Conservation (phyloP, 148 eudicot genomes). For the Chenopodium quinoa region DNA sequence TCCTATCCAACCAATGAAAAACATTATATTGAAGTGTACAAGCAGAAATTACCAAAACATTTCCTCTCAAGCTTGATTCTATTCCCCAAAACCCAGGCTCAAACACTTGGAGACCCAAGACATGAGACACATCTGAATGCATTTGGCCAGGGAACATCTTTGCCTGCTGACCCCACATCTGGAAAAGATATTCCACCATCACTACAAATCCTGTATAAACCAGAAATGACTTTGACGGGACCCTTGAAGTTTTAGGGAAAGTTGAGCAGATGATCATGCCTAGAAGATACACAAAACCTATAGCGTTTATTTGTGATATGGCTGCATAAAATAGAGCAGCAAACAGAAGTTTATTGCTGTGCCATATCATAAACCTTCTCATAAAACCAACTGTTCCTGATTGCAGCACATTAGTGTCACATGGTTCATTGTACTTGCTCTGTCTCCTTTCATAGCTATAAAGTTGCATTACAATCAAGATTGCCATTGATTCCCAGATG, state of each 20-base stretch:
- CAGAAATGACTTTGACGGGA: constrained; percentile 81
- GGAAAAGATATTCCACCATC: constrained; percentile 78
- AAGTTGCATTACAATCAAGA: constrained; percentile 95
- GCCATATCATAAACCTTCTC: constrained; percentile 88
- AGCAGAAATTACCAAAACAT: constrained; percentile 85
- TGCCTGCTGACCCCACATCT: constrained; percentile 87
- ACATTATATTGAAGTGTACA: constrained; percentile 95
- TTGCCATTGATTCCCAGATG: constrained; percentile 87
- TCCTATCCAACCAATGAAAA: constrained; percentile 83
- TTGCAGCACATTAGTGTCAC: constrained; percentile 48
- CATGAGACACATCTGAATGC: constrained; percentile 48
- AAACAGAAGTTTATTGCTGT: constrained; percentile 79
- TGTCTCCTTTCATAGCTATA: constrained; percentile 96
- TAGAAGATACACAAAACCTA: constrained; percentile 81
- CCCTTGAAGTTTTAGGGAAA: constrained; percentile 79
- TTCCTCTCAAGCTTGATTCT: constrained; percentile 85
- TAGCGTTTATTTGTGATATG: constrained; percentile 82
- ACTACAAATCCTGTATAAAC: constrained; percentile 74
- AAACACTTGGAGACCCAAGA: constrained; percentile 76
- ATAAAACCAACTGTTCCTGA: constrained; percentile 62
- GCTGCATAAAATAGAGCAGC: constrained; percentile 84
- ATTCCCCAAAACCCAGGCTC: constrained; percentile 73
- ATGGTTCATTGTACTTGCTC: constrained; percentile 51
- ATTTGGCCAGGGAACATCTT: constrained; percentile 91
- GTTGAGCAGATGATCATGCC: constrained; percentile 68